These are phyloP conservation scores for Xylaria bambusicola DNA, from an alignment of 495 filamentous ascomycete species.

Conservation along the genomic window DNA sequence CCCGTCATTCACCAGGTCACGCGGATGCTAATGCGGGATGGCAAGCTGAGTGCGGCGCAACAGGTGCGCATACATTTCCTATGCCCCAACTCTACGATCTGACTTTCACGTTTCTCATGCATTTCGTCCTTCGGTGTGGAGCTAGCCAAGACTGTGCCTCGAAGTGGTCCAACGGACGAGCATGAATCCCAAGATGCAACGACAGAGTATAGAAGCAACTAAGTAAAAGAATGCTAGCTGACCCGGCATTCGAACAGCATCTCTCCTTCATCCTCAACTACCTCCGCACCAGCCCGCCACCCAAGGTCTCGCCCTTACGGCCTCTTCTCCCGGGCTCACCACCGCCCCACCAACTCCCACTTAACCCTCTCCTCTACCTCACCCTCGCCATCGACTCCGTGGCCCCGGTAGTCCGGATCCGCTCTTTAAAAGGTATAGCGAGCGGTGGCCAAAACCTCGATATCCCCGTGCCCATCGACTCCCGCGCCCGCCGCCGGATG, in stretches of 20 bases:
- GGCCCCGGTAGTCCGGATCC: conserved; percentile 82
- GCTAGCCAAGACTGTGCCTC: too few species aligned
- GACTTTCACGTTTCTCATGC: too few species aligned
- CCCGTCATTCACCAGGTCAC: conserved; percentile 81
- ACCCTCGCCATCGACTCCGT: conserved; percentile 92
- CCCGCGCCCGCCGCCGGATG: conserved; percentile 71
- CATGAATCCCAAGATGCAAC: too few species aligned
- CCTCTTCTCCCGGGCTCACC: conserved; percentile 75
- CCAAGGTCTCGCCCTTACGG: conserved; percentile 63
- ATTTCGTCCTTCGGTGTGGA: too few species aligned
- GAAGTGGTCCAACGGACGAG: too few species aligned
- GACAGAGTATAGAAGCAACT: too few species aligned
- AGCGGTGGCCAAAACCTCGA: conserved; percentile 85
- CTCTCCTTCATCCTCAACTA: conserved; percentile 82
- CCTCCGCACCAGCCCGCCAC: conserved; percentile 81
- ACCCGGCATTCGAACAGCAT: too few species aligned
- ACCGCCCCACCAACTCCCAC: conserved; percentile 69
- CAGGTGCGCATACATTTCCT: conserved; percentile 57
- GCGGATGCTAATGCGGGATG: conserved; percentile 85
- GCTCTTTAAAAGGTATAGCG: conserved; percentile 70
- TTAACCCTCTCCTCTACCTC: conserved; percentile 77
- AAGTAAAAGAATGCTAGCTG: too few species aligned
- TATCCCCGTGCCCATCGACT: conserved; percentile 72
- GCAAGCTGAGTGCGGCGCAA: conserved; percentile 80
- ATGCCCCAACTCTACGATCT: not conserved